These are phyloP conservation scores for Auriscalpium orientale DNA, from an alignment of 768 basidiomycete genomes.

Conservation along the genomic window DNA sequence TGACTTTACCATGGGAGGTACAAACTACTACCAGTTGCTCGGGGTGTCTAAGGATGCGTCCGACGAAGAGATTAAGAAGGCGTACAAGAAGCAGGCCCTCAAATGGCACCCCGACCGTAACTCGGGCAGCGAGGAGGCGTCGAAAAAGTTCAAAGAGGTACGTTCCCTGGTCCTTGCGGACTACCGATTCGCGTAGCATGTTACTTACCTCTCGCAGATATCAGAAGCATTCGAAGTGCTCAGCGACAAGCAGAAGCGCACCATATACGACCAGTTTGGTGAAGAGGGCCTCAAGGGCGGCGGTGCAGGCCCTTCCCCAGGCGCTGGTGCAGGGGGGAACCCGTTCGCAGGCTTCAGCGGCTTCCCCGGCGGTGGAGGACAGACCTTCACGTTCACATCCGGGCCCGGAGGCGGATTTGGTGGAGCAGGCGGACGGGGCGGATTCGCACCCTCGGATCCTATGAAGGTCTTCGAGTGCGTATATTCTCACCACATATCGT, in stretches of 20 bases:
- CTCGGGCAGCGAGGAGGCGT: constrained; percentile 75
- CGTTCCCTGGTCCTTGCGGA: constrained; percentile 5
- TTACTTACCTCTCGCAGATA: constrained; percentile 39
- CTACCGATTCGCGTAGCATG: neutral
- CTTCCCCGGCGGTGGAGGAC: constrained; percentile 41
- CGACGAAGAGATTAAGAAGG: constrained; percentile 88
- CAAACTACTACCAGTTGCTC: constrained; percentile 84
- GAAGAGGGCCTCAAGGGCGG: constrained; percentile 89
- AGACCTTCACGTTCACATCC: constrained; percentile 51
- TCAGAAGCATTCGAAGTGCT: constrained; percentile 96
- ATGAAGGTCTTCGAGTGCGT: constrained; percentile 85
- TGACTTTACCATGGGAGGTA: constrained; percentile 45
- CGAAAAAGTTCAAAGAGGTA: constrained; percentile 88
- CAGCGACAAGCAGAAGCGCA: constrained; percentile 76
- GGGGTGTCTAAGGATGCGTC: constrained; percentile 65
- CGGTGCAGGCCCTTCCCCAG: constrained; percentile 43
- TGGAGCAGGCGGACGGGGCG: constrained; percentile 28
- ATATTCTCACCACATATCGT: neutral
- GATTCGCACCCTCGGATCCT: constrained; percentile 77
- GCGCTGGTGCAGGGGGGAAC: constrained; percentile 38
- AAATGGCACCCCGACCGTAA: constrained; percentile 97
- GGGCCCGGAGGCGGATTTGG: constrained; percentile 37
- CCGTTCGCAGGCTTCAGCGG: constrained; percentile 26
- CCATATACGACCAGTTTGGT: constrained; percentile 88
- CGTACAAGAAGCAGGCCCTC: constrained; percentile 89